Evolutionary conservation across 2,329 filamentous ascomycete species (phyloP), one percentile per base, ranked within the genome.

Genomic region (Neofusicoccum parvum): DNA sequence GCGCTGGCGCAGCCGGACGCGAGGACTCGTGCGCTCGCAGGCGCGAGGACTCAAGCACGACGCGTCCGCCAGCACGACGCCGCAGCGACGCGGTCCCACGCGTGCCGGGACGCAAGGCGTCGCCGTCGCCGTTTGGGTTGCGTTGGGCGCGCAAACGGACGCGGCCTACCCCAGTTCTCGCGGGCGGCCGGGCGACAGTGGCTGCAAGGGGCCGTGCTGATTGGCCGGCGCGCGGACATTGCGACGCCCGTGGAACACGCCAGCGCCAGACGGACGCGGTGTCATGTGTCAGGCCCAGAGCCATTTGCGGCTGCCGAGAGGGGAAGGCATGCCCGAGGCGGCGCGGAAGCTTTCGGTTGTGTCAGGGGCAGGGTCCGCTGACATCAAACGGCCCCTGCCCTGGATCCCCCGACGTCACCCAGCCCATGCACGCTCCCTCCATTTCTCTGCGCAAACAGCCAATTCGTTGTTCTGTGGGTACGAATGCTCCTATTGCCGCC

Each of bases 381-480:
- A 60, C 54, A 58, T 45, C 54, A 58, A 34, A 45, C 17, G 54
- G 20, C 39, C 54, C 54, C 34, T n/a, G 5, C 27, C 50, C 37
- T 23, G 54, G 12, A 14, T 32, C 54, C 2, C 17, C 32, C 32
- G 11, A 60, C 56, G 56, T 60, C 56, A 60, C 56, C 32, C 20
- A 23, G 11, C 5, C 53, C 46, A 32, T 17, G 41, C 56, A 60
- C 15, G n/a, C 43, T 37, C 32, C 56, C 56, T 45, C 39, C 54
- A 59, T 46, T 43, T 59, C 27, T 59, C 39, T 34, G n/a, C 41
- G 12, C 17, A 46, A 59, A 59, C 54, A 15, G 45, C 39, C 23
- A 43, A 34, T 59, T 27, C 39, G 45, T 59, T 46, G 39, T 39
- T 59, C 45, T 46, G 54, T 59, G 43, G 56, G 27, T 46, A 20